These are phyloP conservation scores for Ophiostoma populinum DNA, from an alignment of 2,329 filamentous ascomycete species.

Conservation along the genomic window DNA sequence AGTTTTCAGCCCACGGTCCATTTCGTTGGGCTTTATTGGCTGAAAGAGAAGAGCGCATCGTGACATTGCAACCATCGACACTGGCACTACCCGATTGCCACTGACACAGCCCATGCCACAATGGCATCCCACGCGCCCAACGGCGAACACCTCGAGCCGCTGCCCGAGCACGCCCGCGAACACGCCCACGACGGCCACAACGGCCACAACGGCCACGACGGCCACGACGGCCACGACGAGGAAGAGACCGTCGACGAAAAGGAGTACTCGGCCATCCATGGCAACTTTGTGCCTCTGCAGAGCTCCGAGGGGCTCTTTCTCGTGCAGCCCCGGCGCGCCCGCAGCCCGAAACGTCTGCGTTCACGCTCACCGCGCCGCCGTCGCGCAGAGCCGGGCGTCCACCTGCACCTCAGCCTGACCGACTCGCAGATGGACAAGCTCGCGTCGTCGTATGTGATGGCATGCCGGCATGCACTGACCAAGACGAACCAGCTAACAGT, in stretches of 20 bases:
- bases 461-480: background rate
- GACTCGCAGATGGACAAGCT: conserved; percentile 31
- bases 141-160: too few species aligned
- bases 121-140: too few species aligned
- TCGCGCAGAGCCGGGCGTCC: conserved; percentile 21
- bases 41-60: too few species aligned
- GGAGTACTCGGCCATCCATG: conserved; percentile 14
- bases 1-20: too few species aligned
- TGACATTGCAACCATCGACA: too few species aligned
- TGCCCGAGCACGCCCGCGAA: too few species aligned
- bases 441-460: conserved; percentile 24
- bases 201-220: too few species aligned
- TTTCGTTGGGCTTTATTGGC: too few species aligned
- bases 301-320: conserved; percentile 15
- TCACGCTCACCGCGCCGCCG: conserved; percentile 19
- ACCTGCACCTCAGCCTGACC: conserved; percentile 30
- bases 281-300: conserved; percentile 22
- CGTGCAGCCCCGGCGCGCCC: conserved; percentile 14
- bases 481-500: background rate
- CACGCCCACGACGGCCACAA: too few species aligned
- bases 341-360: conserved; percentile 10
- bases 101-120: too few species aligned
- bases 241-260: background rate
- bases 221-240: background rate
- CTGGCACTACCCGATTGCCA: too few species aligned